phyloP scores from a whole-genome alignment of 2,329 filamentous ascomycete species.

The Aspergillus proliferans region DNA sequence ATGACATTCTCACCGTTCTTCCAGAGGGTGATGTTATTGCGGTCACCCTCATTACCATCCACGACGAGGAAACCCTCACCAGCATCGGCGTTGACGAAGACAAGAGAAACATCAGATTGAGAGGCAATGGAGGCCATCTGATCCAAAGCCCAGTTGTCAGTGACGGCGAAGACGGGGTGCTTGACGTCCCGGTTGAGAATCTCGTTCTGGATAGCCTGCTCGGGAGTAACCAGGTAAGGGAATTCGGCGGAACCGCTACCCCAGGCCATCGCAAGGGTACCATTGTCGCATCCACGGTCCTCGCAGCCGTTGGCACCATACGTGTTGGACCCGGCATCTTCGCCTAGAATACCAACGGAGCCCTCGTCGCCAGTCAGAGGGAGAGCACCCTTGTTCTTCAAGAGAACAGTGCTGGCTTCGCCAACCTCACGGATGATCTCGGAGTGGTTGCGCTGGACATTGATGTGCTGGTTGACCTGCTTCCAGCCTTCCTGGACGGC shows the following conservation, averaged over 20 bases:
- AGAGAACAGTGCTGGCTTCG: constrained; percentile 73
- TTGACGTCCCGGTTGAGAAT: constrained; percentile 54
- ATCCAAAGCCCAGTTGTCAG: constrained; percentile 51
- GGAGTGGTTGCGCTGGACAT: constrained; percentile 73
- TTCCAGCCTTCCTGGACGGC: constrained; percentile 54
- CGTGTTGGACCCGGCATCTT: constrained; percentile 71
- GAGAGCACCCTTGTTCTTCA: constrained; percentile 75
- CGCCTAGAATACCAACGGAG: constrained; percentile 70
- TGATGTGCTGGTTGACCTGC: constrained; percentile 72
- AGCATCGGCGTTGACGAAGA: constrained; percentile 82
- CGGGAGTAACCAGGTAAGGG: constrained; percentile 58
- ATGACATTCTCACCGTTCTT: constrained; percentile 72
- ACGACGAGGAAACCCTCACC: constrained; percentile 83
- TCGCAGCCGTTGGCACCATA: constrained; percentile 72
- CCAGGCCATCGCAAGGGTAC: constrained; percentile 59
- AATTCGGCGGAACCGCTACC: constrained; percentile 56
- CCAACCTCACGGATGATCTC: constrained; percentile 68
- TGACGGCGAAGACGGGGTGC: constrained; percentile 57
- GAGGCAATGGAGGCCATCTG: constrained; percentile 47
- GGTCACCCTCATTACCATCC: constrained; percentile 78
- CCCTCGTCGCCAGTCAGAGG: constrained; percentile 70
- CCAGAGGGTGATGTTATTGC: constrained; percentile 91
- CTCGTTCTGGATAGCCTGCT: constrained; percentile 59
- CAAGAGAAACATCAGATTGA: constrained; percentile 57
- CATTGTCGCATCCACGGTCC: constrained; percentile 59